Conservation (phyloP, 225 moss, liverwort and hornwort genomes). For the Anthoceros angustus region DNA sequence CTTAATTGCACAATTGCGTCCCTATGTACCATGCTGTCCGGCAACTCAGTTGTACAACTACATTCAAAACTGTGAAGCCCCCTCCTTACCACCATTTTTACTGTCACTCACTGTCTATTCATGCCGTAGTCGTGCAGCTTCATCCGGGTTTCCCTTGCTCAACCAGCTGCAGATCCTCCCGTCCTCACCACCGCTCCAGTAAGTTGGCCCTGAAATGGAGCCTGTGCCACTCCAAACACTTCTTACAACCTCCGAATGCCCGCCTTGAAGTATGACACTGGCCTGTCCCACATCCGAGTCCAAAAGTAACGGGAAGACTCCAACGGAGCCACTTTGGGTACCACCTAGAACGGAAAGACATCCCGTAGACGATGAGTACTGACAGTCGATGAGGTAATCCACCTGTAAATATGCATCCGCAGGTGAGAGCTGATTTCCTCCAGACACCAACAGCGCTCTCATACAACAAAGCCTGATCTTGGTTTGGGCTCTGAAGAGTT, state of each 20-base stretch:
- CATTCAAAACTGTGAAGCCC: too few species aligned
- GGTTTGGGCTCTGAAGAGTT: too few species aligned
- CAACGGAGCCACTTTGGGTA: conserved; percentile 57
- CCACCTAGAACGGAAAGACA: conserved; percentile 73
- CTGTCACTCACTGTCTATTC: too few species aligned
- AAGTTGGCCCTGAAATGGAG: conserved; percentile 33
- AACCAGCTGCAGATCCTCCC: conserved; percentile 87
- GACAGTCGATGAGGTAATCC: conserved; percentile 66
- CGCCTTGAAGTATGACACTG: conserved; percentile 71
- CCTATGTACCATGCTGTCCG: too few species aligned
- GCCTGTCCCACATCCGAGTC: conserved; percentile 36
- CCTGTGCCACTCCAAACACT: conserved; percentile 33
- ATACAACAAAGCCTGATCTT: neutral
- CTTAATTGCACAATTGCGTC: too few species aligned
- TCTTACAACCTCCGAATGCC: conserved; percentile 64
- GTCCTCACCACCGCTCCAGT: conserved; percentile 94
- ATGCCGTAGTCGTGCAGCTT: too few species aligned
- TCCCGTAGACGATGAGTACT: conserved; percentile 41
- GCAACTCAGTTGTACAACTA: too few species aligned
- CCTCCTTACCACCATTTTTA: too few species aligned
- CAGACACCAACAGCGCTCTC: neutral
- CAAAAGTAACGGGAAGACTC: conserved; percentile 55
- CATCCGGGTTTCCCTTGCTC: conserved; percentile 30
- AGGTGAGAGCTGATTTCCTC: neutral
- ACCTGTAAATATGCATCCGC: conserved; percentile 24